A percentile compares a stretch with the other conserved stretches of the same genome.
phyloP scores from a whole-genome alignment of 2,329 filamentous ascomycete genomes.

The Exophiala bonariae region DNA sequence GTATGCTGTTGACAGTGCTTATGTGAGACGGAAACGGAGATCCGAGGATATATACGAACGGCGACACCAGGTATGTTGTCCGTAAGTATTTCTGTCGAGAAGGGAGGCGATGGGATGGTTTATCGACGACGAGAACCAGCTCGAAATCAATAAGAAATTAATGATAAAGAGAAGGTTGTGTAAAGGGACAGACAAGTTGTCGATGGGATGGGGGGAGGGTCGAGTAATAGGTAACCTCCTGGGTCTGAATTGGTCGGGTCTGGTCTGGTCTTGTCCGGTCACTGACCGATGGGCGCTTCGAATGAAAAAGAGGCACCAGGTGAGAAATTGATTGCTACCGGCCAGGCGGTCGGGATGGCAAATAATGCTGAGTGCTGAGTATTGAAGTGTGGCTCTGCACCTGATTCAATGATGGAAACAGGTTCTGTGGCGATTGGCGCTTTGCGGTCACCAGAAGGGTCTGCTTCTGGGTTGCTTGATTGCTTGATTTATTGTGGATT shows the following conservation, averaged over 20 bases:
- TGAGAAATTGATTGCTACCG: too few species aligned
- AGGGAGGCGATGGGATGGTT: too few species aligned
- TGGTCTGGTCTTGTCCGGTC: too few species aligned
- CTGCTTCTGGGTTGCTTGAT: neutral
- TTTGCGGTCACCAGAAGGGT: slow-evolving; percentile 20
- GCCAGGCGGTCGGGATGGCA: neutral
- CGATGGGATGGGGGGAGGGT: slow-evolving; percentile 9
- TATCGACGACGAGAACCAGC: slow-evolving; percentile 23
- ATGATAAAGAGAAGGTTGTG: slow-evolving; percentile 8
- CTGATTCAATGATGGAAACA: slow-evolving; percentile 14
- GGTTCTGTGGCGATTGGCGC: slow-evolving; percentile 22
- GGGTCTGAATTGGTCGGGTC: neutral
- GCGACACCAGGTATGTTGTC: slow-evolving; percentile 1
- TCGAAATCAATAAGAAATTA: slow-evolving; percentile 16
- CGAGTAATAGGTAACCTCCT: slow-evolving; percentile 20
- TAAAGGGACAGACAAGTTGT: slow-evolving; percentile 9
- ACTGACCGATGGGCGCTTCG: slow-evolving; percentile 18
- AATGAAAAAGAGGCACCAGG: neutral
- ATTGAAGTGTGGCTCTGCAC: slow-evolving; percentile 5
- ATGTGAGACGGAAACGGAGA: slow-evolving; percentile 22
- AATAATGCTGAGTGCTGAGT: slow-evolving; percentile 5
- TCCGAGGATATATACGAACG: slow-evolving; percentile 5
- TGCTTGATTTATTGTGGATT: neutral
- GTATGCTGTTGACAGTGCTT: slow-evolving; percentile 8
- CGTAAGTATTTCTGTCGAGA: neutral